Evolutionary conservation across 2,329 filamentous ascomycete species (phyloP).

Genomic region (Gnomoniopsis smithogilvyi): DNA sequence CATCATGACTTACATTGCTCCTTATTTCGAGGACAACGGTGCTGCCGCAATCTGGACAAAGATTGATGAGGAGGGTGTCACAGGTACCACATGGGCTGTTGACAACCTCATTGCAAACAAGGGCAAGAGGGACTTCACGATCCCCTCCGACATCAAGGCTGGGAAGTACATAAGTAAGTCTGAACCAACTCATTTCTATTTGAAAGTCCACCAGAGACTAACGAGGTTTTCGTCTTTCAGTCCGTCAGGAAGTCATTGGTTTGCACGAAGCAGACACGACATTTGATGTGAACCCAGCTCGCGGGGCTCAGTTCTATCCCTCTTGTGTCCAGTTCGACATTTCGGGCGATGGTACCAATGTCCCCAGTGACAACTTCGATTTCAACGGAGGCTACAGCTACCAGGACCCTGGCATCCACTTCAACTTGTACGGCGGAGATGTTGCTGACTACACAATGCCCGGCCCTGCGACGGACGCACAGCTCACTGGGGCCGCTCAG

Average conservation of each 20-base stretch:
- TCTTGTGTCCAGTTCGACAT: constrained; percentile 45
- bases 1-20: constrained; percentile 62
- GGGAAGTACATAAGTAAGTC: constrained; percentile 35
- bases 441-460: constrained; percentile 24
- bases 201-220: not conserved
- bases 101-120: constrained; percentile 44
- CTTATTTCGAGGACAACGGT: constrained; percentile 46
- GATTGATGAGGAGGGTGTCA: constrained; percentile 55
- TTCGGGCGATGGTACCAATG: constrained; percentile 30
- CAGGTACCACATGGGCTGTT: constrained; percentile 49
- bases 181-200: not conserved
- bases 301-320: constrained; percentile 46
- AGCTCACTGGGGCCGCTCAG: constrained; percentile 4
- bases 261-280: constrained; percentile 34
- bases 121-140: constrained; percentile 40
- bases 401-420: constrained; percentile 23
- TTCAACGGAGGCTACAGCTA: constrained; percentile 13
- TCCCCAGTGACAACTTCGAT: constrained; percentile 23
- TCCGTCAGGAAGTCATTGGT: constrained; percentile 47
- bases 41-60: constrained; percentile 54
- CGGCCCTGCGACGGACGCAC: constrained; percentile 24
- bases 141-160: constrained; percentile 33
- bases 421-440: constrained; percentile 22
- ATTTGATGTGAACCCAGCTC: constrained; percentile 25
- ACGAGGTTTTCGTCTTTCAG: not conserved